Base-by-base conservation (phyloP, 1,139 yeast species). In the Pichia sorboxylosa region DNA sequence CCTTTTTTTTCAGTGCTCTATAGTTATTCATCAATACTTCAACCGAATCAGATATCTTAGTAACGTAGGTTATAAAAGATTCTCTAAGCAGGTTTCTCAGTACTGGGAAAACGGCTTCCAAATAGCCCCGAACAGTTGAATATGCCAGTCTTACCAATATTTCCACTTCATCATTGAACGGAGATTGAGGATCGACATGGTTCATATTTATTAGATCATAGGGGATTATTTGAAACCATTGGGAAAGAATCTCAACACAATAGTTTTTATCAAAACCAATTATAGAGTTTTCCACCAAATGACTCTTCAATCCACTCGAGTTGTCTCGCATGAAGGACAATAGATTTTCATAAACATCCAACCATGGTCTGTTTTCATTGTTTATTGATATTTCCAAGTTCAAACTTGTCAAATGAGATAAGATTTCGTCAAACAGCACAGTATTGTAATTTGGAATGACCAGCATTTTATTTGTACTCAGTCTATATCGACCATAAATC, bases 41-140 rank as follows among this genome's bases (percentile, higher is more conserved):
- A n/a, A 29, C n/a, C 5, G 26, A n/a, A 18, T 27, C 19, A 23
- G 17, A 29, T 3, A n/a, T 13, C 17, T 20, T 25, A 3, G 11
- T 23, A n/a, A 17, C 28, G 23, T 8, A 26, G 20, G 60, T 38
- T 38, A 2, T 10, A 16, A 40, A 41, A 4, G 36, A 41, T 17
- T 17, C 30, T 14, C 34, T 27, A n/a, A 38, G 19, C 10, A 38
- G 28, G 16, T 27, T 25, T 24, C 35, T 17, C 9, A 31, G 23
- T 2, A 34, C 38, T 3, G 41, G 41, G 8, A 36, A 15, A 2
- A 31, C 19, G 13, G 35, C 30, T 4, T 33, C 35, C 17, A 38
- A 24, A 9, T 27, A 28, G 16, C 26, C 27, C 13, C 34, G 27
- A 6, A 40, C 8, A 2, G 42, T 30, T 4, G 40, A 11, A 19